Percentiles rank a stretch among this genome's conserved stretches.
These are phyloP conservation scores for Thecaphora thlaspeos DNA, from an alignment of 1,284 basidiomycete species.

Conservation along the genomic window DNA sequence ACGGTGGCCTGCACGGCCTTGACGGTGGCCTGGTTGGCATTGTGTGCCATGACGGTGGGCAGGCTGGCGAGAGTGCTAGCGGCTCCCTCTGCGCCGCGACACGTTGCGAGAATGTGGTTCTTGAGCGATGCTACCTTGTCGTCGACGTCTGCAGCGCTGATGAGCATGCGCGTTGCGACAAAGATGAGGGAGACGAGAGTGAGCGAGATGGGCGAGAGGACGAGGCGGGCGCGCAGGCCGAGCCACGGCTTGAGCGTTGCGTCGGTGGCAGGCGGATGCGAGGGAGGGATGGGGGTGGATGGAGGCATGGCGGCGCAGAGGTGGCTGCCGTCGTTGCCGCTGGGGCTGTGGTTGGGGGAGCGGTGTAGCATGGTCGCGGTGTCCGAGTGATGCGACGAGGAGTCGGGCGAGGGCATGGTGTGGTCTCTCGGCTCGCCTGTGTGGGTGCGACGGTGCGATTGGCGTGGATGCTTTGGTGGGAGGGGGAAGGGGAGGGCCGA, in stretches of 20 bases:
- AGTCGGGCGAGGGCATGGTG: too few relatives aligned
- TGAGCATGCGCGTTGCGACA: conserved; percentile 74
- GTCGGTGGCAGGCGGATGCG: neutral
- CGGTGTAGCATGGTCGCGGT: too few relatives aligned
- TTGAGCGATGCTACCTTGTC: conserved; percentile 71
- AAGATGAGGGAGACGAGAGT: conserved; percentile 78
- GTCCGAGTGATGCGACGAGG: too few relatives aligned
- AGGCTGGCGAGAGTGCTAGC: conserved; percentile 78
- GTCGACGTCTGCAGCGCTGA: conserved; percentile 71
- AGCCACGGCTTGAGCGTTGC: conserved; percentile 67
- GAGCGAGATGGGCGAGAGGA: conserved; percentile 71
- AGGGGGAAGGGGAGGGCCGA: too few relatives aligned
- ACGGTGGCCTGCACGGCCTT: conserved; percentile 76
- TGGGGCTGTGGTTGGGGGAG: too few relatives aligned
- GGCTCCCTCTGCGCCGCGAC: conserved; percentile 76
- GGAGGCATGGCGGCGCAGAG: too few relatives aligned
- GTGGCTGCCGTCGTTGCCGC: too few relatives aligned
- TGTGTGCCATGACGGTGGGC: conserved; percentile 80
- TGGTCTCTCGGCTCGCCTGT: too few relatives aligned
- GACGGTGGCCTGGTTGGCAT: conserved; percentile 75
- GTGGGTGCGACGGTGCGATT: too few relatives aligned
- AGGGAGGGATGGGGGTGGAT: too few relatives aligned
- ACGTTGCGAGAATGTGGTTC: conserved; percentile 71
- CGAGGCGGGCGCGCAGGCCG: conserved; percentile 74
- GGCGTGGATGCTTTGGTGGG: too few relatives aligned